Evolutionary conservation across 306 rosid genomes (phyloP), one percentile per base, ranked within the genome.

Genomic region (Dalbergia cochinchinensis): DNA sequence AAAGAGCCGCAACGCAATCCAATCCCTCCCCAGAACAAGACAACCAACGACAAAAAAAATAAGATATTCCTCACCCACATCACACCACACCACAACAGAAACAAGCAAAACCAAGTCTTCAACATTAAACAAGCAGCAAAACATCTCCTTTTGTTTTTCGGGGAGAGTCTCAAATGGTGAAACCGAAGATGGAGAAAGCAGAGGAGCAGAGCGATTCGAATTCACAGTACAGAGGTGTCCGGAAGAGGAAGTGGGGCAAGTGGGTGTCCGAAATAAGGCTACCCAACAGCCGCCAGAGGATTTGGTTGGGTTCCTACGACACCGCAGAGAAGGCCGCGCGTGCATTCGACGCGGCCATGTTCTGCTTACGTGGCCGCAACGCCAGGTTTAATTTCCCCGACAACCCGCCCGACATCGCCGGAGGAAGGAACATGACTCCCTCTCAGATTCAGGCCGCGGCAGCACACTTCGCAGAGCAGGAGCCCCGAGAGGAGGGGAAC

Each of bases 201-300:
- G 69, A 60, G 0, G 83, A 83, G 78, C 19, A 41, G 5, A 73
- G 13, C n/a, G 88, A 83, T 54, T 20, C 75, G 6, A 77, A 6
- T 37, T 6, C 41, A 37, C 5, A 71, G 65, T 93, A 41, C 89
- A 85, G 73, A 39, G 98, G 97, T 0, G 93, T 93, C 0, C 79
- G 98, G 0, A 92, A 88, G 86, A 87, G 98, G 9, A 93, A 91
- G 79, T 93, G 98, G 98, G 98, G 98, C 11, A 94, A 90, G 16
- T 94, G 73, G 26, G 98, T 91, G 0, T 88, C 98, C 18, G 98
- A 94, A 70, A 94, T 94, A 44, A 87, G 98, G 0, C 86, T 91
- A 1, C 98, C 98, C 62, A 94, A 94, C 70, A 85, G 95, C 81
- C 90, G 97, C 3, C 86, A 91, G 41, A 81, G 98, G 59, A 94